Percentiles rank a stretch among this genome's conserved stretches.
Conservation (phyloP, 768 basidiomycete genomes). For the Hericium erinaceus region DNA sequence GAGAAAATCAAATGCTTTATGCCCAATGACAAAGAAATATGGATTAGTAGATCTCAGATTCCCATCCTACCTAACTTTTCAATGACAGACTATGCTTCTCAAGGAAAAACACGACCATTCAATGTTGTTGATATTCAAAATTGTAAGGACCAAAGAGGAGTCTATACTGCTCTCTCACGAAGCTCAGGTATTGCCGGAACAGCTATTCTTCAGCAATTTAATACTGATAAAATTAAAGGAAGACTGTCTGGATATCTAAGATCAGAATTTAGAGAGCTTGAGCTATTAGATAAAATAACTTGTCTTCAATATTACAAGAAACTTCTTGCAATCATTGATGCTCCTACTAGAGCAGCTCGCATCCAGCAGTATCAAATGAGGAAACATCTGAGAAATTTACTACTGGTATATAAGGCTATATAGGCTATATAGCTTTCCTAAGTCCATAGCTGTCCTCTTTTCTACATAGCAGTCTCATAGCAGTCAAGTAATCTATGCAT, state of each 20-base stretch:
- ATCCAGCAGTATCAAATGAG: background rate
- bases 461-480: too few species aligned
- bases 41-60: slow-evolving; percentile 8
- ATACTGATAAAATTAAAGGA: slow-evolving; percentile 3
- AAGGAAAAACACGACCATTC: slow-evolving; percentile 13
- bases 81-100: slow-evolving; percentile 17
- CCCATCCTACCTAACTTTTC: slow-evolving; percentile 15
- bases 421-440: too few species aligned
- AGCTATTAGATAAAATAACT: slow-evolving; percentile 9
- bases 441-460: too few species aligned
- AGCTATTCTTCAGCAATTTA: slow-evolving; percentile 10
- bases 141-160: slow-evolving; percentile 9
- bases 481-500: too few species aligned
- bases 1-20: slow-evolving; percentile 3
- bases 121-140: slow-evolving; percentile 13
- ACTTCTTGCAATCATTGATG: background rate
- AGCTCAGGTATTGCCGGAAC: slow-evolving; percentile 9
- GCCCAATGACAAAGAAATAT: background rate
- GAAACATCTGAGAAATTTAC: too few species aligned
- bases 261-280: slow-evolving; percentile 13
- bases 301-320: background rate
- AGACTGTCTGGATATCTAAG: slow-evolving; percentile 9
- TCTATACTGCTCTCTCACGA: slow-evolving; percentile 17
- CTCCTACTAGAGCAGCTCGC: background rate
- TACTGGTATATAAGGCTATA: too few species aligned